These are phyloP conservation scores for Kalanchoe fedtschenkoi DNA, from an alignment of 164 flowering plant species.

Conservation along the genomic window DNA sequence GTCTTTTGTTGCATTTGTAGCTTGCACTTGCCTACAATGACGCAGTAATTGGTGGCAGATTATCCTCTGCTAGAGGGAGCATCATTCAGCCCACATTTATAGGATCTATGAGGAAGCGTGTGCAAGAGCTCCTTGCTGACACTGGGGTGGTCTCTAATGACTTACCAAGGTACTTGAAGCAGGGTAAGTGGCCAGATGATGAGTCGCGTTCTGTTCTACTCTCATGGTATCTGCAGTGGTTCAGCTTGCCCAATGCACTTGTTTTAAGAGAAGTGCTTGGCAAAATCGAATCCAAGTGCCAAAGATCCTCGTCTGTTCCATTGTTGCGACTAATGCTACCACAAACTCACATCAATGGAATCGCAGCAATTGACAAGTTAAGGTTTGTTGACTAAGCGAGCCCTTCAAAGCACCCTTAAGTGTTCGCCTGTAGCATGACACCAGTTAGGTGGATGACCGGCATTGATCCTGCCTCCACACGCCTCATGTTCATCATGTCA, in stretches of 20 bases:
- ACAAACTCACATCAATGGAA: constrained; percentile 40
- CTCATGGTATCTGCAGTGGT: constrained; percentile 87
- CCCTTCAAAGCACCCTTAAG: too few relatives aligned
- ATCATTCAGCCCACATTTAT: constrained; percentile 65
- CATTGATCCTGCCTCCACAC: not conserved
- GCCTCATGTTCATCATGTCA: not conserved
- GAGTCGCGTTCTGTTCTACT: constrained; percentile 28
- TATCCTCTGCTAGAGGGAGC: constrained; percentile 42
- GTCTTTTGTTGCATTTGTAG: constrained; percentile 27
- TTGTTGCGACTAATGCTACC: constrained; percentile 64
- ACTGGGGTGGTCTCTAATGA: constrained; percentile 21
- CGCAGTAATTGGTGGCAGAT: constrained; percentile 53
- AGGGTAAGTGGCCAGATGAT: constrained; percentile 52
- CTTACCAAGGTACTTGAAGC: constrained; percentile 34
- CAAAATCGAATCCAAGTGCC: constrained; percentile 30
- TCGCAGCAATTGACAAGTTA: constrained; percentile 35
- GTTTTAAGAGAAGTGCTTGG: constrained; percentile 35
- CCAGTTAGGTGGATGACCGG: not conserved
- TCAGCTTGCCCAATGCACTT: constrained; percentile 42
- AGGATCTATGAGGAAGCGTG: constrained; percentile 57
- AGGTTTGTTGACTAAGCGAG: constrained; percentile 10
- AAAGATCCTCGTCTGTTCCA: constrained; percentile 40
- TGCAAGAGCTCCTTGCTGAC: constrained; percentile 50
- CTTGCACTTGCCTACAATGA: constrained; percentile 71
- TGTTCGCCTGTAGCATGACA: not conserved